phyloP scores from a whole-genome alignment of 257 asterid species.

The Craterostigma plantagineum region DNA sequence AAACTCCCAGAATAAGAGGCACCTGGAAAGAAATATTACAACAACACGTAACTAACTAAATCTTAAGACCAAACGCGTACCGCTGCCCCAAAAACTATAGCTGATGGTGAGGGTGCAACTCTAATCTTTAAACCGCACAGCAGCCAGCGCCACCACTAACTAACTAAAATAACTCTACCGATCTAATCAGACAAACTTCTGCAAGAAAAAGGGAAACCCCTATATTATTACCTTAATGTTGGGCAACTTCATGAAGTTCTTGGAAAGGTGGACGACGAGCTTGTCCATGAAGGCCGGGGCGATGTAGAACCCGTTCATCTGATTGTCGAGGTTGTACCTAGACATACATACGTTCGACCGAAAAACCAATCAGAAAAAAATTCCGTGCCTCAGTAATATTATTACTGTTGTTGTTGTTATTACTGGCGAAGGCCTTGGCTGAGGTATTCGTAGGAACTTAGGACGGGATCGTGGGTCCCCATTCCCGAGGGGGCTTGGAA shows the following conservation, averaged over 20 bases:
- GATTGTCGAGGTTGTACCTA: slow-evolving; percentile 31
- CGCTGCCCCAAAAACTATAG: too few relatives aligned
- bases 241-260: slow-evolving; percentile 41
- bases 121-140: too few relatives aligned
- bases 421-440: slow-evolving; percentile 32
- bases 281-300: slow-evolving; percentile 52
- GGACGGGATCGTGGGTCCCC: slow-evolving; percentile 41
- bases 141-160: too few relatives aligned
- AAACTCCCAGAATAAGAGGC: background rate
- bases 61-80: too few relatives aligned
- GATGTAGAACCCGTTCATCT: slow-evolving; percentile 22
- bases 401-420: too few relatives aligned
- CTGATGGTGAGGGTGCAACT: too few relatives aligned
- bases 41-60: too few relatives aligned
- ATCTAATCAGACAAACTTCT: too few relatives aligned
- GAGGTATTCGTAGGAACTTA: slow-evolving; percentile 40
- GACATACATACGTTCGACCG: background rate
- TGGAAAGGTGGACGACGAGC: slow-evolving; percentile 27
- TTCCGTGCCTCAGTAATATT: too few relatives aligned
- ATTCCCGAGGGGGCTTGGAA: slow-evolving; percentile 40
- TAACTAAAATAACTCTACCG: too few relatives aligned
- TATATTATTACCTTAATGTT: slow-evolving; percentile 35
- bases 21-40: background rate
- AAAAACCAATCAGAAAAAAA: too few relatives aligned
- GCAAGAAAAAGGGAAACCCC: too few relatives aligned